These are phyloP conservation scores for Aspergillus pseudoterreus DNA, from an alignment of 2,329 filamentous ascomycete species.

Conservation along the genomic window DNA sequence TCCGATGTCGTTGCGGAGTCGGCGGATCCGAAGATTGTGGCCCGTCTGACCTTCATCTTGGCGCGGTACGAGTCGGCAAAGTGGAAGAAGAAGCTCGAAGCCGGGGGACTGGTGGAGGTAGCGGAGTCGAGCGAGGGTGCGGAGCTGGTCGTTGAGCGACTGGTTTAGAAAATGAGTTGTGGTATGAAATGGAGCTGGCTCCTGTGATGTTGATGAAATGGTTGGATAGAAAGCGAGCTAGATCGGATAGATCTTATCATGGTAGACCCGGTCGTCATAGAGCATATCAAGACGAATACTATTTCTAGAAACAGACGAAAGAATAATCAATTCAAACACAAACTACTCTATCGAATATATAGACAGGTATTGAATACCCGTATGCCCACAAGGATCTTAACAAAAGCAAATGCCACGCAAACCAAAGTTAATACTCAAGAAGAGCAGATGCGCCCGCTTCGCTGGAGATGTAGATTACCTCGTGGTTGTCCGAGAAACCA, in stretches of 20 bases:
- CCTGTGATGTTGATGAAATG: neutral
- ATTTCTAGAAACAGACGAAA: neutral
- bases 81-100: slow-evolving; percentile 48
- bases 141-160: slow-evolving; percentile 32
- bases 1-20: slow-evolving; percentile 37
- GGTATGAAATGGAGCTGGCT: slow-evolving; percentile 16
- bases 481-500: slow-evolving; percentile 87
- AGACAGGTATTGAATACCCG: neutral
- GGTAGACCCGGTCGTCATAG: neutral
- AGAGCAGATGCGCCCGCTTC: slow-evolving; percentile 81
- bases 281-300: too few relatives aligned
- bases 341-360: neutral
- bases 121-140: slow-evolving; percentile 12
- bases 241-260: neutral
- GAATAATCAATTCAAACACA: neutral
- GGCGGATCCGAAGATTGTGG: slow-evolving; percentile 29
- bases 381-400: neutral
- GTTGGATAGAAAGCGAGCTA: neutral
- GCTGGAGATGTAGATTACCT: slow-evolving; percentile 91
- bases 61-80: slow-evolving; percentile 46
- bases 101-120: slow-evolving; percentile 33
- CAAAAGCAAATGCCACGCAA: slow-evolving; percentile 6
- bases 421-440: slow-evolving; percentile 45
- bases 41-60: slow-evolving; percentile 45
- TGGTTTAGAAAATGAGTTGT: slow-evolving; percentile 21